phyloP scores from a whole-genome alignment of 345 rosid genomes.

The Lumnitzera racemosa region DNA sequence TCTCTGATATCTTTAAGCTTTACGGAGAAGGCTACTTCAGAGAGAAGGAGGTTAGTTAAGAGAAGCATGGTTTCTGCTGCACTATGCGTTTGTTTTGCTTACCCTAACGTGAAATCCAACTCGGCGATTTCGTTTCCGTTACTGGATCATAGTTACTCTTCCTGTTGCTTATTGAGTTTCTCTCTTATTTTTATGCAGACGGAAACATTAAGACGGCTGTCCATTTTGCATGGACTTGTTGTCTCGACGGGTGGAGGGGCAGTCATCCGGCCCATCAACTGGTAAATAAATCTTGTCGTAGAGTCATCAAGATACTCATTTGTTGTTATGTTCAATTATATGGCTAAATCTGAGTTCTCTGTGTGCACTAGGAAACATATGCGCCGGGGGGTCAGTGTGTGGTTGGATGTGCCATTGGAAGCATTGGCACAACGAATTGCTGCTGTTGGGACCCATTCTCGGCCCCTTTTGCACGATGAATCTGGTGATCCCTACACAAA shows the following conservation, averaged over 20 bases:
- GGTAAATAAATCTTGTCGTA: constrained; percentile 32
- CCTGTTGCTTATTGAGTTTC: neutral
- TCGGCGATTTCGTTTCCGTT: neutral
- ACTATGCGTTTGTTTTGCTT: neutral
- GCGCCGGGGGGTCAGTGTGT: constrained; percentile 77
- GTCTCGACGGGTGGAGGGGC: constrained; percentile 99
- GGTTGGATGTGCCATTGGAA: constrained; percentile 95
- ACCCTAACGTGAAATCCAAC: neutral
- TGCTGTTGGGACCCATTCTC: constrained; percentile 83
- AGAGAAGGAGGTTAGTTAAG: constrained; percentile 65
- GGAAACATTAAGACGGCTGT: constrained; percentile 51
- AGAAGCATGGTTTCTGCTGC: neutral
- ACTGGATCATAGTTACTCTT: neutral
- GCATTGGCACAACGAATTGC: constrained; percentile 88
- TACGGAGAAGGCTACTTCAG: constrained; percentile 84
- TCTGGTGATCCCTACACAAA: constrained; percentile 73
- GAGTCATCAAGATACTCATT: no score
- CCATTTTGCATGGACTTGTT: constrained; percentile 52
- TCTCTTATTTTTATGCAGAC: constrained; percentile 25
- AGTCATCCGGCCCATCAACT: constrained; percentile 66
- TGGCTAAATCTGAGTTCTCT: neutral
- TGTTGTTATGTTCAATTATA: no score
- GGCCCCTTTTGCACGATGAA: constrained; percentile 76
- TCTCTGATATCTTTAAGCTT: constrained; percentile 70
- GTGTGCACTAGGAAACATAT: constrained; percentile 56